Evolutionary conservation across 768 basidiomycete species (phyloP).

Genomic region (Russula dissimulans): DNA sequence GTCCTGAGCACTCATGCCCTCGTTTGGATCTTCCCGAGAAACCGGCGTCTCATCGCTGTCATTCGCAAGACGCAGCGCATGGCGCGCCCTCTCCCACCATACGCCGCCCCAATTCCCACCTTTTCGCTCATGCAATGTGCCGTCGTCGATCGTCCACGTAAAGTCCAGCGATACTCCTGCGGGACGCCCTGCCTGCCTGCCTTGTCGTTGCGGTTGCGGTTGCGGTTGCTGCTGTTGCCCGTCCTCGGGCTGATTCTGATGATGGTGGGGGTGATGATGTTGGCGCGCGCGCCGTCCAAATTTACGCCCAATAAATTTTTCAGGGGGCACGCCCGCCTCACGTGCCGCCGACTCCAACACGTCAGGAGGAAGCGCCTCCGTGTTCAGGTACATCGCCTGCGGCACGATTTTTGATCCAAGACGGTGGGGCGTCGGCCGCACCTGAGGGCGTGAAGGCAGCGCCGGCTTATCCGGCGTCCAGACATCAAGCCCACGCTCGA

Average conservation of each 20-base stretch:
- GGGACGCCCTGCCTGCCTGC: background rate
- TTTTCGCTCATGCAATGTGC: background rate
- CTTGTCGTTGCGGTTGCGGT: background rate
- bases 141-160: constrained; percentile 11
- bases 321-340: constrained; percentile 57
- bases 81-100: constrained; percentile 5
- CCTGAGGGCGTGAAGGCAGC: background rate
- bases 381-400: constrained; percentile 46
- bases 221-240: too few relatives aligned
- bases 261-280: background rate
- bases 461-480: constrained; percentile 38
- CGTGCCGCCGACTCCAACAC: constrained; percentile 55
- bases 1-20: constrained; percentile 15
- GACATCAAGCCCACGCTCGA: constrained; percentile 36
- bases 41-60: background rate
- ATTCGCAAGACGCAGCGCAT: background rate
- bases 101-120: background rate
- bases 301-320: constrained; percentile 30
- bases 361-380: constrained; percentile 44
- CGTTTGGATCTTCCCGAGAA: background rate
- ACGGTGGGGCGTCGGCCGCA: constrained; percentile 12
- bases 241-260: background rate
- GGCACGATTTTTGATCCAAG: constrained; percentile 23
- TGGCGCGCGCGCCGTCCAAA: constrained; percentile 6
- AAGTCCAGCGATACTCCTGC: constrained; percentile 4